Evolutionary conservation across 192 early-diverging fungal species (phyloP).

Genomic region (Linnemannia schmuckeri): DNA sequence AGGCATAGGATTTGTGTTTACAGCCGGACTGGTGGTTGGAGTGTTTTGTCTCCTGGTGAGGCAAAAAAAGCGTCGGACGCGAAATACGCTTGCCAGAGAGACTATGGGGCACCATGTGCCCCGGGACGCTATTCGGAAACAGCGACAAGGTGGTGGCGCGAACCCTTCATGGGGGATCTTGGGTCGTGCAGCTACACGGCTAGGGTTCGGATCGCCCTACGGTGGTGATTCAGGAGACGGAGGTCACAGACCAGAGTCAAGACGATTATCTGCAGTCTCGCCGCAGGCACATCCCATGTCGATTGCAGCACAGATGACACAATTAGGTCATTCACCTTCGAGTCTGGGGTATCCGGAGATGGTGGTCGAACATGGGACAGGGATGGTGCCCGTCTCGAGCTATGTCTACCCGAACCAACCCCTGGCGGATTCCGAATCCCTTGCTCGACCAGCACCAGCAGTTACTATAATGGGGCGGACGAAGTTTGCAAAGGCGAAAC

Average conservation of each 20-base stretch:
- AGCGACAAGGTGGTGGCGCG: not conserved
- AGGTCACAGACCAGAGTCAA: not conserved
- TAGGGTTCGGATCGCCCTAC: constrained; percentile 1
- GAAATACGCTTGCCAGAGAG: constrained; percentile 30
- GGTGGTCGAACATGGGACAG: constrained; percentile 26
- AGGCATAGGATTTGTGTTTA: constrained; percentile 31
- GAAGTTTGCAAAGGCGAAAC: not conserved
- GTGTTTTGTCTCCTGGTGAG: constrained; percentile 28
- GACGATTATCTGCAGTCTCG: constrained; percentile 2
- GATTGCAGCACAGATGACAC: constrained; percentile 10
- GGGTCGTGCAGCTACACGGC: not conserved
- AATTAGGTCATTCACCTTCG: constrained; percentile 14
- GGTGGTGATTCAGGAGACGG: not conserved
- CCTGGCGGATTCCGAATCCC: not conserved
- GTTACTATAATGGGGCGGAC: not conserved
- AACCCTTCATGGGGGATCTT: not conserved
- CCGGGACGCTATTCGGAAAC: constrained; percentile 7
- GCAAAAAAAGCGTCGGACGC: constrained; percentile 26
- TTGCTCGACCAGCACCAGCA: not conserved
- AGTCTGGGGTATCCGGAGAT: constrained; percentile 31
- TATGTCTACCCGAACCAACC: constrained; percentile 38
- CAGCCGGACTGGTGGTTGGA: constrained; percentile 15
- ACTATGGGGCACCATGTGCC: constrained; percentile 7
- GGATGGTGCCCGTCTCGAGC: constrained; percentile 13
- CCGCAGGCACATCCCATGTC: constrained; percentile 9